Percentiles rank a stretch among this genome's conserved stretches.
Evolutionary conservation across 2,329 filamentous ascomycete species (phyloP).

Genomic region (Neurospora sp.): DNA sequence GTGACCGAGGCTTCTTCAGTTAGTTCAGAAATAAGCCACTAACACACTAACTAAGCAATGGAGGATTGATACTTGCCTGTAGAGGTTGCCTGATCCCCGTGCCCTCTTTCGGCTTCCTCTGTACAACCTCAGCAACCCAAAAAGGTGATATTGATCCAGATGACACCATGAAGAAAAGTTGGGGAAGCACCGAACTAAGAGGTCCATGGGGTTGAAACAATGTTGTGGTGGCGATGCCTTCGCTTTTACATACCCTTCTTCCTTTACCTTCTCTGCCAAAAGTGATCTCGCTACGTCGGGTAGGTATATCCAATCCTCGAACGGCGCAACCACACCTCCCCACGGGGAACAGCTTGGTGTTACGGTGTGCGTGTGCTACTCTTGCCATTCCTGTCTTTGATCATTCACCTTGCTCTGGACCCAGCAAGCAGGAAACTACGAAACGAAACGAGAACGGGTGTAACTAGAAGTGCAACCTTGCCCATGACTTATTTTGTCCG

Average conservation of each 20-base stretch:
- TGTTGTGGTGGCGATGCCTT: not conserved
- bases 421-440: not conserved
- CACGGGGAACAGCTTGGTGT: not conserved
- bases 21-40: not conserved
- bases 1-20: not conserved
- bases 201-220: not conserved
- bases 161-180: not conserved
- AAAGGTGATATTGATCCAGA: not conserved
- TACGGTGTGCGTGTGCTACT: too few relatives aligned
- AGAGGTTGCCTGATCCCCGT: not conserved
- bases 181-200: not conserved
- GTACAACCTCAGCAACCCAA: not conserved
- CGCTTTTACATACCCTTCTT: not conserved
- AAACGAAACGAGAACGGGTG: not conserved
- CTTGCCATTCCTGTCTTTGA: too few relatives aligned
- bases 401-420: not conserved
- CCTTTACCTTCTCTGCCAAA: too few relatives aligned
- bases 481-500: not conserved
- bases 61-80: too few relatives aligned
- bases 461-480: not conserved
- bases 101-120: not conserved
- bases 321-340: not conserved
- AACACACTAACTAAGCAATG: not conserved
- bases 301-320: not conserved
- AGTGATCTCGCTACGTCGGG: not conserved